Base-by-base conservation (phyloP, 306 rosid genomes). In the Hippophae tibetana region DNA sequence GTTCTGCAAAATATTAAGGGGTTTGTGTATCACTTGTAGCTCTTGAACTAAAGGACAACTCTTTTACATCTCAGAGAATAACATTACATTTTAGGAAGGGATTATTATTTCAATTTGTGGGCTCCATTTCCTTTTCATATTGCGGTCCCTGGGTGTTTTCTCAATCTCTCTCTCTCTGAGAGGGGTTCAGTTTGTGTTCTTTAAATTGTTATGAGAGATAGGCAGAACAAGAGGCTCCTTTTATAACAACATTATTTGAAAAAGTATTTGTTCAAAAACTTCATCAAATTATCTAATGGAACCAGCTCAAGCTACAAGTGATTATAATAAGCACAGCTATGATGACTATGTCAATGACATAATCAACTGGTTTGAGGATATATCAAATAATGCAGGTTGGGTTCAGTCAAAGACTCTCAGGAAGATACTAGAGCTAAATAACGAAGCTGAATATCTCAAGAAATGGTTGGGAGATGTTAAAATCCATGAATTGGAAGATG, bases 281-380 rank as follows among this genome's bases (percentile, higher is more conserved):
- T 10, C 49, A 47, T 18, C 10, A 18, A 41, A 10, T 13, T 45
- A 56, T 60, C 18, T 54, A 56, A 84, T 84, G 89, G 95, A 87
- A 59, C 60, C 75, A 52, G 6, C 45, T 61, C 62, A 52, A 6
- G 42, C 10, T 31, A 47, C 10, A 46, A 43, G 11, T 43, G 74
- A 57, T 5, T 2, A 53, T 27, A 55, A 71, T 54, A 58, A 13
- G 53, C 69, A 65, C 47, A 55, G 54, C 62, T 67, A 54, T 44
- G 61, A 45, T 40, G 31, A 41, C 50, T 11, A 18, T 43, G 65
- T 62, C 8, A 18, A 57, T 14, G 86, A 90, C 46, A 62, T 86
- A 61, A 75, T 81, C 47, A 44, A 48, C 49, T 83, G 95, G 98
- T 92, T 92, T 62, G 93, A 92, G 63, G 78, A 73, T 10, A 81